Evolutionary conservation across 345 rosid genomes (phyloP).

Genomic region (Citrus reticulata): DNA sequence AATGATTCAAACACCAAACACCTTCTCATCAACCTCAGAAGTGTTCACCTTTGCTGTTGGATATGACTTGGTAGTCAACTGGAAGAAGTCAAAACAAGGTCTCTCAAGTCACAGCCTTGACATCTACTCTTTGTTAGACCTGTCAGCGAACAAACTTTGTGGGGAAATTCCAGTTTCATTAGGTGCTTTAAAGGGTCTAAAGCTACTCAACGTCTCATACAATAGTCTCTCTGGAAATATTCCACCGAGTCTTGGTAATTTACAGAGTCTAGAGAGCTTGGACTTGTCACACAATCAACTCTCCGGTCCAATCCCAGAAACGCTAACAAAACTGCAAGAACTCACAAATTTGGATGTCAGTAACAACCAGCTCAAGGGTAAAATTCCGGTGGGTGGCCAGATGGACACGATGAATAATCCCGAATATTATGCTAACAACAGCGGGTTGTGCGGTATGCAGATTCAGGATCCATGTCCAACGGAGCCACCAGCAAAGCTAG

Average conservation of each 20-base stretch:
- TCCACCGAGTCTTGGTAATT: conserved; percentile 25
- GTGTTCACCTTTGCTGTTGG: conserved; percentile 16
- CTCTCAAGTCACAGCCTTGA: conserved; percentile 23
- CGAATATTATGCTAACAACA: conserved; percentile 22
- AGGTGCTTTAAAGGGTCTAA: conserved; percentile 27
- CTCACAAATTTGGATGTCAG: conserved; percentile 27
- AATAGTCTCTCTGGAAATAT: conserved; percentile 25
- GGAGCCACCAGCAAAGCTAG: conserved; percentile 2
- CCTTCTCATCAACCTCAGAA: background rate
- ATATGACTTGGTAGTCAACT: conserved; percentile 24
- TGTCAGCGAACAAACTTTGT: conserved; percentile 23
- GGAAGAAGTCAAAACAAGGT: conserved; percentile 31
- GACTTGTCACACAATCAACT: conserved; percentile 36
- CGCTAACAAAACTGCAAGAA: conserved; percentile 20
- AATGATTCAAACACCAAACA: conserved; percentile 24
- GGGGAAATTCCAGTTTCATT: conserved; percentile 26
- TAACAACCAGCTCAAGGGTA: conserved; percentile 25
- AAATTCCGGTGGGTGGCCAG: conserved; percentile 36
- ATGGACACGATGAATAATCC: conserved; percentile 30
- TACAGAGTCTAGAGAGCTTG: conserved; percentile 27
- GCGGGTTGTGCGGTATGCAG: conserved; percentile 31
- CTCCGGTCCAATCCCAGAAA: conserved; percentile 23
- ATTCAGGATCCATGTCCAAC: conserved; percentile 23
- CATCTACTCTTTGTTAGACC: conserved; percentile 33
- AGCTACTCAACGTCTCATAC: conserved; percentile 23